Evolutionary conservation across 345 rosid species (phyloP).

Genomic region (Camelina neglecta): DNA sequence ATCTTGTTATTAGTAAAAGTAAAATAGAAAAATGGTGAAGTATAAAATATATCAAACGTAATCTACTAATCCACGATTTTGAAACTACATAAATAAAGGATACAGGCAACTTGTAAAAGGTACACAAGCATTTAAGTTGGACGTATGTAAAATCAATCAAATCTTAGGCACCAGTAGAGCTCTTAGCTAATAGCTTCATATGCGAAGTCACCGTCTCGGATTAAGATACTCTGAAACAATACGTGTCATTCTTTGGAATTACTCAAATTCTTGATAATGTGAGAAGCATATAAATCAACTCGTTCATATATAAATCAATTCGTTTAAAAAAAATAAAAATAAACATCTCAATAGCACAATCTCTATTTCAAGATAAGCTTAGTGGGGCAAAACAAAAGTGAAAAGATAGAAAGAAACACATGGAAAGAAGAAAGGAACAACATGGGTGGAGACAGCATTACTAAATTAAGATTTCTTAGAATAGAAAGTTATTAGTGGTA

Average conservation of each 20-base stretch:
- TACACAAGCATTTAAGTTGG: conserved; percentile 12
- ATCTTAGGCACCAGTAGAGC: conserved; percentile 11
- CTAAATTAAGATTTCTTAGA: conserved; percentile 1
- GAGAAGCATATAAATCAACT: neutral
- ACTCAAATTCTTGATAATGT: conserved; percentile 19
- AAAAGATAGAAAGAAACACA: conserved; percentile 29
- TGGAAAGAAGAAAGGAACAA: conserved; percentile 28
- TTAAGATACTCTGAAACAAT: conserved; percentile 10
- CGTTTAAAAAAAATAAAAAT: neutral
- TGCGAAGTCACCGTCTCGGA: conserved; percentile 14
- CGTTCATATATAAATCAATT: neutral
- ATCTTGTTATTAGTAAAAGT: no score
- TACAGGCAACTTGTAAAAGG: conserved; percentile 12
- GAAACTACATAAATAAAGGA: no score
- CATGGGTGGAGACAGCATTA: conserved; percentile 1
- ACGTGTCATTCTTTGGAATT: conserved; percentile 13
- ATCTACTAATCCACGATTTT: no score
- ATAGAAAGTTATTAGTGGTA: conserved; percentile 15
- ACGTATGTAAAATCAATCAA: conserved; percentile 28
- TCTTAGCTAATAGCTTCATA: neutral
- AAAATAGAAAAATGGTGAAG: no score
- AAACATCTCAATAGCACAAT: neutral
- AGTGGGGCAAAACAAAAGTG: conserved; percentile 26
- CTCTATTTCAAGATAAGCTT: conserved; percentile 25
- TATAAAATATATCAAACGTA: no score